A percentile compares a stretch with the other conserved stretches of the same genome.
Conservation (phyloP, 2,329 filamentous ascomycete species). For the Aspergillus vadensis region DNA sequence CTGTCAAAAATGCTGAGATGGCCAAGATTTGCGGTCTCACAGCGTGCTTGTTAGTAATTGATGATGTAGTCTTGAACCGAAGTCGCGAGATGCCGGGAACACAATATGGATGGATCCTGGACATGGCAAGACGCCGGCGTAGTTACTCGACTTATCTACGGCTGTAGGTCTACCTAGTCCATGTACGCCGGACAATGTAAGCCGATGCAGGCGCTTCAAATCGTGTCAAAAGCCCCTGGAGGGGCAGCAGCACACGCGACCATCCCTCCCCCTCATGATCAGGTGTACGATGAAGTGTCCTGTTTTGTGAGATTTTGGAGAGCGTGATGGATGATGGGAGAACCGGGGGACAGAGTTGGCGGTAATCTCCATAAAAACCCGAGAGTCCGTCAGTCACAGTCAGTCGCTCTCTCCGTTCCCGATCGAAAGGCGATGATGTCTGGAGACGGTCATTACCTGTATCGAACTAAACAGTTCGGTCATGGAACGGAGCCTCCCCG, state of each 20-base stretch:
- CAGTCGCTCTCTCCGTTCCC: neutral
- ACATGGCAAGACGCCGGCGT: neutral
- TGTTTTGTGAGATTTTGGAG: no score
- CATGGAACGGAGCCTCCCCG: neutral
- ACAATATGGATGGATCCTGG: neutral
- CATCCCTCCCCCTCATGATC: neutral
- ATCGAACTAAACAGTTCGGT: neutral
- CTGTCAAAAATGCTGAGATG: no score
- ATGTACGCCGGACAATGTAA: neutral
- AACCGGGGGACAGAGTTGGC: neutral
- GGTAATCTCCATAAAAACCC: neutral
- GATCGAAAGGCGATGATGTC: neutral
- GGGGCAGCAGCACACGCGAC: neutral
- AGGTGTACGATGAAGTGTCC: neutral
- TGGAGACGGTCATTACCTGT: neutral
- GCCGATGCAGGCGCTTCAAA: neutral
- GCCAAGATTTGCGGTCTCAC: neutral
- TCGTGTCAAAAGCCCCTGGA: neutral
- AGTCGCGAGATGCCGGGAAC: neutral
- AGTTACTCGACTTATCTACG: no score
- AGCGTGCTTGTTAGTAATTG: neutral
- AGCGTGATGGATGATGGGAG: neutral
- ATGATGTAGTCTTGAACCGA: neutral
- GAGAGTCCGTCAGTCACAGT: neutral
- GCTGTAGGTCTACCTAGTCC: neutral